These are phyloP conservation scores for Rhodotorula sp. DNA, from an alignment of 1,284 basidiomycete genomes.

Conservation along the genomic window DNA sequence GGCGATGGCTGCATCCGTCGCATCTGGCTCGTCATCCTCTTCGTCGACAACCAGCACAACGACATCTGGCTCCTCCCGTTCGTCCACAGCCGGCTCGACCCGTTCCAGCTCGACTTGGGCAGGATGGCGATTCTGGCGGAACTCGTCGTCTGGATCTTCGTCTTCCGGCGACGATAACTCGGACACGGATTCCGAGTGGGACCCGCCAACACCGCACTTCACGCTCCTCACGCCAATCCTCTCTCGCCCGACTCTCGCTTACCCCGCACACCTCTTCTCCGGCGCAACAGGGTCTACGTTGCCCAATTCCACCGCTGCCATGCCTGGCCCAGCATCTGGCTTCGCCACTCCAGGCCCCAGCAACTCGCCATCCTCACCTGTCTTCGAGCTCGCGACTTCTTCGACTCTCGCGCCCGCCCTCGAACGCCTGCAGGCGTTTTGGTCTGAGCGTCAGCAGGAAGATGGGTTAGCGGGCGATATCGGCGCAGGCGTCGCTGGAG, in stretches of 20 bases:
- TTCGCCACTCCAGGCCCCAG: not conserved
- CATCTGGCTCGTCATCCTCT: constrained; percentile 5
- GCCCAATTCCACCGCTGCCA: constrained; percentile 6
- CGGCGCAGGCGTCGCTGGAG: constrained; percentile 24
- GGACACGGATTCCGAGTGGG: constrained; percentile 28
- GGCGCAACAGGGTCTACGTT: constrained; percentile 5
- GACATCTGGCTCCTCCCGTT: constrained; percentile 30
- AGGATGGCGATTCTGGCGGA: constrained; percentile 45
- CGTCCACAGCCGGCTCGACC: constrained; percentile 26
- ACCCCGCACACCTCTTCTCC: constrained; percentile 35
- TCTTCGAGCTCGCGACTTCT: constrained; percentile 37
- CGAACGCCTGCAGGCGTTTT: constrained; percentile 40
- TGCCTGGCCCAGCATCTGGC: not conserved
- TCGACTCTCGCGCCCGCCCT: constrained; percentile 37
- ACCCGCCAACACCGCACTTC: constrained; percentile 42
- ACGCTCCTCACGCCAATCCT: constrained; percentile 42
- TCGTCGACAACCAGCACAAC: constrained; percentile 22
- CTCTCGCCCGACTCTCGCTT: constrained; percentile 25
- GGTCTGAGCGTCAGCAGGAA: constrained; percentile 39
- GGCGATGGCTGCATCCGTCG: not conserved
- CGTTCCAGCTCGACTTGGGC: constrained; percentile 39
- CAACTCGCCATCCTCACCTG: constrained; percentile 7
- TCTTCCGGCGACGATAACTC: constrained; percentile 31
- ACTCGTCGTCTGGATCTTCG: constrained; percentile 36
- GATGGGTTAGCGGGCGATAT: constrained; percentile 41